Evolutionary conservation across 2,329 filamentous ascomycete species (phyloP).

Genomic region (Leptographium flavum): DNA sequence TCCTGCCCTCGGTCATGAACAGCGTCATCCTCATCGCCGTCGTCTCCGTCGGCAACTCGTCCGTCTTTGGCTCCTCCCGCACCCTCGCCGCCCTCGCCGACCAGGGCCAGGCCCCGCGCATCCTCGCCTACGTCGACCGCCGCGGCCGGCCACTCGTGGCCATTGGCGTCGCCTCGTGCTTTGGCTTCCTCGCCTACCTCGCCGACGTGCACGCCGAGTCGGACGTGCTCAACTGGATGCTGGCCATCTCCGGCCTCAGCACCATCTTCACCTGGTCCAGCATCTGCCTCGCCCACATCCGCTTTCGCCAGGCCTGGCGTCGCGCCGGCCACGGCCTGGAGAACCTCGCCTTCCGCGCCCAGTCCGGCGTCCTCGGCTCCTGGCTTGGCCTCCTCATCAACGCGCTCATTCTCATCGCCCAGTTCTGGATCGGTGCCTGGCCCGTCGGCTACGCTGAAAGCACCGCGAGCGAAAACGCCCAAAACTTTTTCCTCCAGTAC

Average conservation of each 20-base stretch:
- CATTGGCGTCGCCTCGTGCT: slow-evolving; percentile 48
- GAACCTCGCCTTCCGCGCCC: slow-evolving; percentile 69
- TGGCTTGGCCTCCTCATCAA: slow-evolving; percentile 71
- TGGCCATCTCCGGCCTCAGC: slow-evolving; percentile 58
- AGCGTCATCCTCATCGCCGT: slow-evolving; percentile 86
- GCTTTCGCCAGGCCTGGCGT: slow-evolving; percentile 73
- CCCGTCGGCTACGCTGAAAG: slow-evolving; percentile 46
- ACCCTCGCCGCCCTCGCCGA: slow-evolving; percentile 83
- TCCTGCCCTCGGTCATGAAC: slow-evolving; percentile 82
- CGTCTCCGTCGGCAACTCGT: slow-evolving; percentile 80
- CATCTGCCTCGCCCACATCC: slow-evolving; percentile 83
- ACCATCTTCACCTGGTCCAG: slow-evolving; percentile 70
- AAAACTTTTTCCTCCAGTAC: slow-evolving; percentile 62
- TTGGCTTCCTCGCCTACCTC: slow-evolving; percentile 68
- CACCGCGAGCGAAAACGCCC: slow-evolving; percentile 30
- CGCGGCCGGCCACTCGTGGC: slow-evolving; percentile 66
- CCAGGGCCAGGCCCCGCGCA: slow-evolving; percentile 64
- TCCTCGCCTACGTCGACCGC: slow-evolving; percentile 70
- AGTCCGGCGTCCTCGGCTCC: slow-evolving; percentile 66
- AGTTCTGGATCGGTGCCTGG: slow-evolving; percentile 79
- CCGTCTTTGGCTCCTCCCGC: slow-evolving; percentile 81
- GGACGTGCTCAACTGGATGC: slow-evolving; percentile 65
- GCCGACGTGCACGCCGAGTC: slow-evolving; percentile 47
- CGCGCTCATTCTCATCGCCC: slow-evolving; percentile 58
- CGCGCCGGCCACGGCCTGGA: slow-evolving; percentile 52